Evolutionary conservation across 2,329 filamentous ascomycete species (phyloP), one percentile per base, ranked within the genome.

Genomic region (Fusarium nelsonii): DNA sequence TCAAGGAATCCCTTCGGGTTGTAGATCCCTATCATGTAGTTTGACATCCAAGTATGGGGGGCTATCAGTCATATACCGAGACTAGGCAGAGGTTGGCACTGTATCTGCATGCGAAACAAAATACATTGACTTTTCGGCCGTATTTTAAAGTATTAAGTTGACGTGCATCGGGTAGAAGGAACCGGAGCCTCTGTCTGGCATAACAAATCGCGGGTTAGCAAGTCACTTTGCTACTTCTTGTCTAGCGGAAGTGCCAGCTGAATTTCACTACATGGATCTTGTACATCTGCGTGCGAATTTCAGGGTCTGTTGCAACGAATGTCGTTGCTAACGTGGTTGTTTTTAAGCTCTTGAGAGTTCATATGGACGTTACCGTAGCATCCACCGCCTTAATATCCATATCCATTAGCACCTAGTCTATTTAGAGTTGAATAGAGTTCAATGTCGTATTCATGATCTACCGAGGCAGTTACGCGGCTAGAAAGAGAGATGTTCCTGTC

Each of bases 121-220:
- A 11, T 48, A 63, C 39, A 51, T 51, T 59, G 45, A 28, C 43
- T 40, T 54, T 40, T 68, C 63, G 63, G 58, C 36, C 45, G 44
- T 50, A 64, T 59, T 63, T 52, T 37, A 30, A 50, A 40, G 33
- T 49, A 60, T 68, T n/a, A 20, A 49, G 32, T 39, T 64, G 58
- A 50, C 52, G 43, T 54, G 58, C 58, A 64, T 60, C 64, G 59
- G 59, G 49, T 49, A 56, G 33, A 53, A 40, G 50, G 46, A 50
- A 28, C 53, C 59, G 50, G 53, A 18, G 40, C 41, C 30, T 46
- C 59, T 59, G 59, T 20, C 40, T 41, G 18, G 11, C 18, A 23
- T 48, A 40, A 51, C 59, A 45, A 41, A 48, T 36, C 37, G 30
- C 34, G 26, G 33, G 26, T 37, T 34, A 66, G 30, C n/a, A 43